Evolutionary conservation across 2,329 filamentous ascomycete genomes (phyloP).

Genomic region (Aspergillus sp.): DNA sequence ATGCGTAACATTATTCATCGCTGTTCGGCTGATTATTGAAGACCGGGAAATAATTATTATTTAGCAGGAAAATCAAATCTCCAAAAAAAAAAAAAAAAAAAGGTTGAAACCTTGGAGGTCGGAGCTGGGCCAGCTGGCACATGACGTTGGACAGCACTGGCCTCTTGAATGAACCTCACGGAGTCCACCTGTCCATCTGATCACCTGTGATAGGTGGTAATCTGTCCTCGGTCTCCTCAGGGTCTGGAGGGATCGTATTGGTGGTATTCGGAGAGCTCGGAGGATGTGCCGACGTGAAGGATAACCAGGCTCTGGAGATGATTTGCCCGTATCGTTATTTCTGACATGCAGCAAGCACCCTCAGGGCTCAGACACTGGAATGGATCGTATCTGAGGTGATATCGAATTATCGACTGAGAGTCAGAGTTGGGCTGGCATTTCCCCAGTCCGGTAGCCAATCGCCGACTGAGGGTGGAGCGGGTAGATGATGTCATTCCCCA

Average conservation of each 20-base stretch:
- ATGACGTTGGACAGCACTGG: conserved; percentile 5
- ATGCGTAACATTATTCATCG: not conserved
- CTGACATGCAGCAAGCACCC: not conserved
- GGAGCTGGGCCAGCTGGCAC: not conserved
- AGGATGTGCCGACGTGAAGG: not conserved
- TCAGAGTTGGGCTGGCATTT: not conserved
- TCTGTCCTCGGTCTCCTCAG: not conserved
- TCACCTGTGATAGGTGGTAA: not conserved
- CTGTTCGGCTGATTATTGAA: not conserved
- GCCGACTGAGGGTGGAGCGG: not conserved
- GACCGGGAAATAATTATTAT: not conserved
- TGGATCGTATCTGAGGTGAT: not conserved
- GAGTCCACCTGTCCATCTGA: conserved; percentile 3
- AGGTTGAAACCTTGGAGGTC: not conserved
- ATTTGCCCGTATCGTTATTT: not conserved
- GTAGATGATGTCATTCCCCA: not conserved
- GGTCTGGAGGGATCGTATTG: not conserved
- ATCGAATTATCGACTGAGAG: not conserved
- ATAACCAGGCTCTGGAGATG: not conserved
- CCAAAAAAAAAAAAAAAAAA: not conserved
- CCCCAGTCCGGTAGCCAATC: not conserved
- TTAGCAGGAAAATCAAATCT: not conserved
- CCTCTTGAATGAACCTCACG: not conserved
- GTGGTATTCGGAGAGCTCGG: not conserved
- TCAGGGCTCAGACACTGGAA: not conserved